Percentiles rank a stretch among this genome's conserved stretches.
These are phyloP conservation scores for Epichloe hybrida DNA, from an alignment of 2,329 filamentous ascomycete genomes.

Conservation along the genomic window DNA sequence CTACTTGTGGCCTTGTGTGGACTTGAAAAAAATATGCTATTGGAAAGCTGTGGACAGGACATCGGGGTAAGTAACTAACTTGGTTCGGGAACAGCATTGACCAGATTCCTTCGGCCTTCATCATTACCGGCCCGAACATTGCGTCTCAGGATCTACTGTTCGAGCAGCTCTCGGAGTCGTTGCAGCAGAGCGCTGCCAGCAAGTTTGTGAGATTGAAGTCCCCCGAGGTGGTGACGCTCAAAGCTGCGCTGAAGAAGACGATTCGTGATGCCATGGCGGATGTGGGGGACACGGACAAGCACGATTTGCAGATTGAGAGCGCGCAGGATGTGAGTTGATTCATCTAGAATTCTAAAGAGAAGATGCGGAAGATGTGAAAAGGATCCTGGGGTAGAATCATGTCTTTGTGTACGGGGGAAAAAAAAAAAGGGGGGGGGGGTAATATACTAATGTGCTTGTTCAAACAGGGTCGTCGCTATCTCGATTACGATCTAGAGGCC, in stretches of 20 bases:
- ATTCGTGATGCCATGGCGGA: constrained; percentile 50
- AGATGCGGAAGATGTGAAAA: no score
- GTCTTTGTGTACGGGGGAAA: no score
- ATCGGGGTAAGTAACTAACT: no score
- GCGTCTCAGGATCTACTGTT: constrained; percentile 65
- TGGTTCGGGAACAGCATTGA: constrained; percentile 16
- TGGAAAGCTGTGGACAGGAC: neutral
- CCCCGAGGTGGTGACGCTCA: constrained; percentile 59
- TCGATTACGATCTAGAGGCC: constrained; percentile 69
- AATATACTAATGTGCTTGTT: neutral
- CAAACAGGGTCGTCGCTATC: constrained; percentile 44
- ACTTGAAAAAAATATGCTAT: neutral
- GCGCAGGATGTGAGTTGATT: constrained; percentile 32
- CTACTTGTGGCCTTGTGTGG: neutral
- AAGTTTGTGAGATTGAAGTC: constrained; percentile 56
- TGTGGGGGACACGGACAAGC: constrained; percentile 40
- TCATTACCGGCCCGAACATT: constrained; percentile 67
- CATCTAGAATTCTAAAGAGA: neutral
- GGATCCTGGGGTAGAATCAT: no score
- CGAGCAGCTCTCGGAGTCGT: constrained; percentile 48
- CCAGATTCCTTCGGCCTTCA: constrained; percentile 55
- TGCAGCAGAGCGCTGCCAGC: constrained; percentile 33
- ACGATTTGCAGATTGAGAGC: constrained; percentile 33
- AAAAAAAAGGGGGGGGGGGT: no score
- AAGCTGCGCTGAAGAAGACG: constrained; percentile 57